Conservation (phyloP, 768 basidiomycete genomes). For the Lyophyllum atratum region DNA sequence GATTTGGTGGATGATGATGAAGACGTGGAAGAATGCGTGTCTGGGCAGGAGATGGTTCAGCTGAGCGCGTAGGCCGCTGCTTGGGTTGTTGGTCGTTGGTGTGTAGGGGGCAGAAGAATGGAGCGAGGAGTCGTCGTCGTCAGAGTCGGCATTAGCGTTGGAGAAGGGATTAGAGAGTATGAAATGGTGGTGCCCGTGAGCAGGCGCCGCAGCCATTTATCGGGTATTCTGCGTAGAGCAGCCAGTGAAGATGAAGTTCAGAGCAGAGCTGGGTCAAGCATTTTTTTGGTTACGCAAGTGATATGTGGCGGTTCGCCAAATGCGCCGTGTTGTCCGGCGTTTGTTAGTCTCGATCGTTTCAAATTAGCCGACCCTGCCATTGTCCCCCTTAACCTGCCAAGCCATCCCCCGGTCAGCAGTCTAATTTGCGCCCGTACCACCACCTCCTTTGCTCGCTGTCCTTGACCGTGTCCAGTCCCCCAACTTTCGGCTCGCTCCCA, state of each 20-base stretch:
- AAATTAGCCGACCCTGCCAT: not conserved
- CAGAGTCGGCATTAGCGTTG: constrained; percentile 4
- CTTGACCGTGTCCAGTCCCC: no score
- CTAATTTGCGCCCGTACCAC: no score
- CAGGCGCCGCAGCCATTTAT: not conserved
- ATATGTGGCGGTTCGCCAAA: not conserved
- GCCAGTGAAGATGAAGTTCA: not conserved
- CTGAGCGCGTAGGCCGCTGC: constrained; percentile 51
- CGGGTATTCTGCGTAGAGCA: no score
- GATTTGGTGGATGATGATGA: constrained; percentile 65
- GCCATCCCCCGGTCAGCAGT: no score
- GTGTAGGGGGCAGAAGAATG: constrained; percentile 10
- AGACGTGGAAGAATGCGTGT: constrained; percentile 67
- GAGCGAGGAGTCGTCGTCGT: constrained; percentile 11
- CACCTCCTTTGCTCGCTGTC: no score
- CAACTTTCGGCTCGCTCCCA: no score
- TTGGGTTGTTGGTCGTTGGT: constrained; percentile 4
- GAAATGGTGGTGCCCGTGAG: constrained; percentile 10
- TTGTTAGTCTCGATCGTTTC: not conserved
- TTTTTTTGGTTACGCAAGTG: not conserved
- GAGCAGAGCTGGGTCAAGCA: not conserved
- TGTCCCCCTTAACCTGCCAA: no score
- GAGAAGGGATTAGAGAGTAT: constrained; percentile 19
- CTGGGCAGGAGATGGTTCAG: constrained; percentile 61
- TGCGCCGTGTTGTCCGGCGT: no score